Percentiles rank a stretch among this genome's conserved stretches.
These are phyloP conservation scores for Fusarium pilosicola DNA, from an alignment of 2,329 filamentous ascomycete genomes.

Conservation along the genomic window DNA sequence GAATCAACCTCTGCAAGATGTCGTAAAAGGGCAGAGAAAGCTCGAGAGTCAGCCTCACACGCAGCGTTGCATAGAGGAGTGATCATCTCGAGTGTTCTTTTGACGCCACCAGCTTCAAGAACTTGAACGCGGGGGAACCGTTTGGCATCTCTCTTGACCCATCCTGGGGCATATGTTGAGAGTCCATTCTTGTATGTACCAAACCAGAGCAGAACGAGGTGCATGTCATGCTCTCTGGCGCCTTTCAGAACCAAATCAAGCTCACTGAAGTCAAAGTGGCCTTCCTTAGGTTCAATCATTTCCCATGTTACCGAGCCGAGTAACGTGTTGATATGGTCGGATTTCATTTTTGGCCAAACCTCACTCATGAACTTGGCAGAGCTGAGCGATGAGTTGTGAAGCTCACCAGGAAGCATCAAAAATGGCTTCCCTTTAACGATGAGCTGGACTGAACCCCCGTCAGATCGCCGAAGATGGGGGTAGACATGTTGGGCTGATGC, in stretches of 20 bases:
- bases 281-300: constrained; percentile 50
- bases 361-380: constrained; percentile 48
- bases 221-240: constrained; percentile 47
- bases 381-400: constrained; percentile 52
- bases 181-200: constrained; percentile 53
- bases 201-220: constrained; percentile 53
- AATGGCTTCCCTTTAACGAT: constrained; percentile 52
- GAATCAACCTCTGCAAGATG: constrained; percentile 55
- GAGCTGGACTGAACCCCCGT: constrained; percentile 47
- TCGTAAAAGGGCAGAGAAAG: constrained; percentile 47
- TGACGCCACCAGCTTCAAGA: constrained; percentile 47
- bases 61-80: constrained; percentile 45
- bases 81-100: constrained; percentile 48
- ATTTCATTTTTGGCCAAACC: constrained; percentile 48
- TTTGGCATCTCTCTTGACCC: constrained; percentile 51
- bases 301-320: constrained; percentile 52
- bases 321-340: constrained; percentile 49
- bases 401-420: constrained; percentile 49
- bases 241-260: constrained; percentile 48
- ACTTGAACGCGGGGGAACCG: constrained; percentile 49
- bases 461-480: constrained; percentile 35
- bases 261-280: constrained; percentile 48
- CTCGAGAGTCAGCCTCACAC: constrained; percentile 46
- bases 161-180: constrained; percentile 49
- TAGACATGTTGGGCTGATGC: not conserved